These are phyloP conservation scores for Hygrocybe coccinea DNA, from an alignment of 768 basidiomycete species.

Conservation along the genomic window DNA sequence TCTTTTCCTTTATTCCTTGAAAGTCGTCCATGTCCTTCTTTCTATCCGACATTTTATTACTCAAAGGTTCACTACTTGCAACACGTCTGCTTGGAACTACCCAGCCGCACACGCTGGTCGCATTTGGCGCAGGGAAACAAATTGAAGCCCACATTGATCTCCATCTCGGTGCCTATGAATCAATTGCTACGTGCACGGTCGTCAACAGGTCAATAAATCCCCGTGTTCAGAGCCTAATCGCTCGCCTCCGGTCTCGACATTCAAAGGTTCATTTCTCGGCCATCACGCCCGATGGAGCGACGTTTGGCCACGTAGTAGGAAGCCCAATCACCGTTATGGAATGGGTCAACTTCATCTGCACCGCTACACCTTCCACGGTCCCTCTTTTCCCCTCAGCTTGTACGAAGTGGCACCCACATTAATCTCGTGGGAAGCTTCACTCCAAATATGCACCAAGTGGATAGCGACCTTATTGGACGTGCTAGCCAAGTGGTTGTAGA, in stretches of 20 bases:
- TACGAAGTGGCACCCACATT: conserved; percentile 59
- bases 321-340: conserved; percentile 17
- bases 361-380: conserved; percentile 65
- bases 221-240: conserved; percentile 37
- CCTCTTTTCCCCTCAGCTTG: conserved; percentile 69
- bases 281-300: background rate
- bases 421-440: conserved; percentile 81
- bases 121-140: conserved; percentile 74
- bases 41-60: background rate
- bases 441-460: conserved; percentile 75
- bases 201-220: conserved; percentile 55
- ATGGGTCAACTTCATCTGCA: conserved; percentile 54
- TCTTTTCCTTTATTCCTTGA: too few relatives aligned
- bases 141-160: conserved; percentile 60
- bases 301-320: background rate
- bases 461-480: conserved; percentile 49
- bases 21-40: too few relatives aligned
- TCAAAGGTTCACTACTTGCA: conserved; percentile 63
- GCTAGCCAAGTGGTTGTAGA: conserved; percentile 57
- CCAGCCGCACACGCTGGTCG: conserved; percentile 44
- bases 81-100: conserved; percentile 46
- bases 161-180: conserved; percentile 52
- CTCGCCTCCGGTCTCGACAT: conserved; percentile 18
- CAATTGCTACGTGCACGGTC: conserved; percentile 51
- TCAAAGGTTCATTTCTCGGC: background rate